phyloP scores from a whole-genome alignment of 1,284 basidiomycete species.

The Marasmius tenuissimus region DNA sequence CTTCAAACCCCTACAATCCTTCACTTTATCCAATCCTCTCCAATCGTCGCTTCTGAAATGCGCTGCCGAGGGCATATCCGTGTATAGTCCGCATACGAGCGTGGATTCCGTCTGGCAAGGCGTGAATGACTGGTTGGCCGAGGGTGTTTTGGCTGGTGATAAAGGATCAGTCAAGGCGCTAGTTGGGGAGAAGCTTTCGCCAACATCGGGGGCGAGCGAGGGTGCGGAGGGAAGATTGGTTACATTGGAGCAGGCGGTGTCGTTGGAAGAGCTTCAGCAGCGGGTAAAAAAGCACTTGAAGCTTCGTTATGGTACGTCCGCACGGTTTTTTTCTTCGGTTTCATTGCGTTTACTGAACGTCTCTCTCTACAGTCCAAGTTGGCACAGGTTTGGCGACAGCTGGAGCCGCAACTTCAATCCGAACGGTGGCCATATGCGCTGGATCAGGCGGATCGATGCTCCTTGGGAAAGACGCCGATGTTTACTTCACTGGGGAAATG shows the following conservation, averaged over 20 bases:
- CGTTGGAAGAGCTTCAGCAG: constrained; percentile 58
- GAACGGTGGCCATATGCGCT: constrained; percentile 80
- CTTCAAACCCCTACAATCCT: constrained; percentile 76
- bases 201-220: constrained; percentile 32
- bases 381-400: constrained; percentile 45
- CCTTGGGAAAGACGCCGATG: constrained; percentile 68
- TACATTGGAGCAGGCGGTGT: constrained; percentile 53
- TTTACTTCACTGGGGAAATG: constrained; percentile 93
- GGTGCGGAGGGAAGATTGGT: constrained; percentile 75
- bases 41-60: constrained; percentile 81
- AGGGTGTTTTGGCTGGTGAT: constrained; percentile 33
- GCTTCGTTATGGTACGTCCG: constrained; percentile 54
- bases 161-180: constrained; percentile 33
- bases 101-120: constrained; percentile 83
- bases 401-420: constrained; percentile 33
- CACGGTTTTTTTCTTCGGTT: background rate
- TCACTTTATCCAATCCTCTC: constrained; percentile 79
- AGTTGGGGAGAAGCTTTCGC: constrained; percentile 36
- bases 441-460: constrained; percentile 82
- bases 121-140: constrained; percentile 83
- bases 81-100: constrained; percentile 88
- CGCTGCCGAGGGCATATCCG: constrained; percentile 78
- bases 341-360: constrained; percentile 4
- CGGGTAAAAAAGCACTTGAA: constrained; percentile 72
- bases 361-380: constrained; percentile 64